phyloP scores from a whole-genome alignment of 2,329 filamentous ascomycete genomes.

The Ilyonectria mors-panacis region DNA sequence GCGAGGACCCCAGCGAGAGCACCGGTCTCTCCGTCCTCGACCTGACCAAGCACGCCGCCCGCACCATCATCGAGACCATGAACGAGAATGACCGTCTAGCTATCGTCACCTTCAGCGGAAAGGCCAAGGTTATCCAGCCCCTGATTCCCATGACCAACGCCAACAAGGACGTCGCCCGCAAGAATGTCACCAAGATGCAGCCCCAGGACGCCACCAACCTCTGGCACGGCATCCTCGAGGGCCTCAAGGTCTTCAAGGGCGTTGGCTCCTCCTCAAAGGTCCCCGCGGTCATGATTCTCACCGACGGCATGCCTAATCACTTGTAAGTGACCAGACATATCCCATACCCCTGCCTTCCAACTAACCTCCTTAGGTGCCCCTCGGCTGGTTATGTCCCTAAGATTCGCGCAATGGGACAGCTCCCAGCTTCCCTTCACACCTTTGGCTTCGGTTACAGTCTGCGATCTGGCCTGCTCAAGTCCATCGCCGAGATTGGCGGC shows the following conservation, averaged over 20 bases:
- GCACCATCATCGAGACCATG: conserved; percentile 71
- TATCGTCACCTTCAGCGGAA: conserved; percentile 68
- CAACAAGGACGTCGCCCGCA: conserved; percentile 61
- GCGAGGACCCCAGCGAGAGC: conserved; percentile 60
- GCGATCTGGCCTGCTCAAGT: conserved; percentile 67
- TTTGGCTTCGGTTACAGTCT: conserved; percentile 56
- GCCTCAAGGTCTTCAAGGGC: conserved; percentile 63
- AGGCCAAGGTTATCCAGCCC: conserved; percentile 60
- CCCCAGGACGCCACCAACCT: conserved; percentile 65
- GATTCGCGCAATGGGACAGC: conserved; percentile 57
- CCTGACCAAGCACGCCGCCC: conserved; percentile 72
- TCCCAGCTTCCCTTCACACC: conserved; percentile 60
- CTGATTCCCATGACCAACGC: conserved; percentile 63
- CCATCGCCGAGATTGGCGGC: conserved; percentile 69
- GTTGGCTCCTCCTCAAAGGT: conserved; percentile 54
- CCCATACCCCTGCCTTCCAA: background rate
- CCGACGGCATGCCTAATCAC: conserved; percentile 69
- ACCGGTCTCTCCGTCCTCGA: conserved; percentile 70
- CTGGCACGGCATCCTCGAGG: conserved; percentile 70
- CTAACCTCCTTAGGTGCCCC: conserved; percentile 56
- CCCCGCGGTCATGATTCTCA: conserved; percentile 68
- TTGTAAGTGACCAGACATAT: conserved; percentile 53
- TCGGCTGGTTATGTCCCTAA: conserved; percentile 68
- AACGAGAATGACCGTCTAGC: conserved; percentile 68
- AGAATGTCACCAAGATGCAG: conserved; percentile 60